Conservation (phyloP, 2,329 filamentous ascomycete genomes). For the Amphichorda felina region DNA sequence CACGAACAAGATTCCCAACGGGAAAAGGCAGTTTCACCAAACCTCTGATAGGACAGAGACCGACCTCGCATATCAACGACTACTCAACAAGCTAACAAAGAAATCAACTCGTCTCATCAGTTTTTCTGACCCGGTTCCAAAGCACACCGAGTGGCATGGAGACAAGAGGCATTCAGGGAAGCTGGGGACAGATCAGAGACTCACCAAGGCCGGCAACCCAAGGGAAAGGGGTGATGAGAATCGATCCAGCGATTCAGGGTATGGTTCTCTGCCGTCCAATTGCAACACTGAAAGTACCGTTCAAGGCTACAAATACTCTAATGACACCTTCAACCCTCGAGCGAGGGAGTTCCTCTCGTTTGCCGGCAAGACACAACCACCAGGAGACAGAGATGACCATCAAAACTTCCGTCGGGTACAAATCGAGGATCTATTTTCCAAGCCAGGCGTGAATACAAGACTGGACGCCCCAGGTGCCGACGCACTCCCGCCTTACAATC, state of each 20-base stretch:
- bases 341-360: constrained; percentile 21
- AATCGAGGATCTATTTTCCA: constrained; percentile 2
- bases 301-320: not conserved
- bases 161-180: too few relatives aligned
- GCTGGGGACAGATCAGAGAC: too few relatives aligned
- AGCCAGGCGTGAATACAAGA: not conserved
- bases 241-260: constrained; percentile 3
- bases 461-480: not conserved
- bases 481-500: not conserved
- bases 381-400: not conserved
- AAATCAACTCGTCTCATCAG: too few relatives aligned
- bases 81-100: too few relatives aligned
- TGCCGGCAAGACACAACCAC: not conserved
- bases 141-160: too few relatives aligned
- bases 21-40: too few relatives aligned
- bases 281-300: not conserved
- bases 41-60: too few relatives aligned
- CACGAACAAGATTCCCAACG: too few relatives aligned
- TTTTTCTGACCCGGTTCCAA: too few relatives aligned
- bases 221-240: too few relatives aligned
- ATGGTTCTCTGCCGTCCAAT: not conserved
- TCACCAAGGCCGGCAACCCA: too few relatives aligned
- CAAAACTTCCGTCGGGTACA: constrained; percentile 1
- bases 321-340: constrained; percentile 15
- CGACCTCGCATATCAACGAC: too few relatives aligned